Evolutionary conservation across 148 eudicot genomes (phyloP).

Genomic region (Camellia granthamiana): DNA sequence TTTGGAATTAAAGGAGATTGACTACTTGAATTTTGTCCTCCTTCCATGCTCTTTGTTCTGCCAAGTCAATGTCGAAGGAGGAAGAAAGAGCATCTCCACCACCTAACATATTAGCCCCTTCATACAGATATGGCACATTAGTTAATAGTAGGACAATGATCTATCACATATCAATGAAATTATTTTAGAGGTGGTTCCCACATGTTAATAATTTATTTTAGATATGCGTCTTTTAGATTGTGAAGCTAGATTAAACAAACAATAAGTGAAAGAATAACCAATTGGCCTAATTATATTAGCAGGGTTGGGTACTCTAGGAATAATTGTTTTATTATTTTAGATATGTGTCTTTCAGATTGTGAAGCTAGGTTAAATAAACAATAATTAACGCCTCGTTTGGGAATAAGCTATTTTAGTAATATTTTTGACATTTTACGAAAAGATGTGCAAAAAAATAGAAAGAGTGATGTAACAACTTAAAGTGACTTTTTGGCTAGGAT

Average conservation of each 20-base stretch:
- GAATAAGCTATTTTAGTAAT: too few relatives aligned
- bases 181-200: neutral
- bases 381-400: too few relatives aligned
- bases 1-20: conserved; percentile 5
- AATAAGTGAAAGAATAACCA: too few relatives aligned
- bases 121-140: neutral
- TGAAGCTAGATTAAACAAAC: neutral
- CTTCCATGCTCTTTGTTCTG: neutral
- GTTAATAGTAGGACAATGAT: neutral
- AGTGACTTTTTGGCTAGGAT: too few relatives aligned
- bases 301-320: too few relatives aligned
- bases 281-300: too few relatives aligned
- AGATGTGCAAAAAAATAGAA: too few relatives aligned
- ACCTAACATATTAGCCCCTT: neutral
- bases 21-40: neutral
- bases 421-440: too few relatives aligned
- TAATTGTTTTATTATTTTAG: too few relatives aligned
- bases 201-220: neutral
- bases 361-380: too few relatives aligned
- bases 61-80: neutral
- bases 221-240: neutral
- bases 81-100: conserved; percentile 2
- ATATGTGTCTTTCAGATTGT: too few relatives aligned
- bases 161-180: neutral
- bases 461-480: too few relatives aligned